Evolutionary conservation across 78 protist species (phyloP), one percentile per base, ranked within the genome.

Genomic region (Pigoraptor vietnamica): DNA sequence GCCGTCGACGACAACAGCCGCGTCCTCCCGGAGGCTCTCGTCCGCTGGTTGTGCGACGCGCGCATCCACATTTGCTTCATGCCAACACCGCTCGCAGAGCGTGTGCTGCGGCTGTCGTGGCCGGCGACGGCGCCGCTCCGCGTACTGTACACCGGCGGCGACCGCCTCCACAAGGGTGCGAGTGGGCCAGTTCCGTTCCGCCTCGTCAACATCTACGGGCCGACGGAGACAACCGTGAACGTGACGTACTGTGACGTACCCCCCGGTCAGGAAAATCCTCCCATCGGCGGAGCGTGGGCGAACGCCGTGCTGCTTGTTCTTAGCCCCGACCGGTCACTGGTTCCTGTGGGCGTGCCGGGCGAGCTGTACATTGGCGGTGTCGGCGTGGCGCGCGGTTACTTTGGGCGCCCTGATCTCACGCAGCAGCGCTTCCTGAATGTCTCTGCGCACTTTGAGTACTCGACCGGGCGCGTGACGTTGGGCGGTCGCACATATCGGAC

Each of bases 271-370:
- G 67, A 48, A 21, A 48, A 48, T 14, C 67, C 67, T 48, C 67
- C 67, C 67, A 48, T 48, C 14, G 67, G 67, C 14, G 67, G 67
- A 6, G 67, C 67, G 6, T 48, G 67, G 67, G 67, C 87, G n/a
- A 93, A 91, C 67, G 93, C 82, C 37, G 23, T 0, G 24, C 21
- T 38, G 48, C 48, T 48, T 82, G 81, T 95, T 38, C 90, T 95
- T 32, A 92, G 93, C 92, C 56, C 37, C n/a, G 19, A 36, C 89
- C 24, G 40, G 89, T 35, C 33, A 29, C 92, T 87, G 0, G 55
- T 39, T 33, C 96, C 97, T 34, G 29, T 93, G 34, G 95, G 95
- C 0, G 95, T 89, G 29, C 86, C 88, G 1, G 97, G 97, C 67
- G 95, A 95, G 90, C 90, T 95, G 25, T 90, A 48, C 89, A 56